Evolutionary conservation across 257 asterid species (phyloP).

Genomic region (Coffea canephora): DNA sequence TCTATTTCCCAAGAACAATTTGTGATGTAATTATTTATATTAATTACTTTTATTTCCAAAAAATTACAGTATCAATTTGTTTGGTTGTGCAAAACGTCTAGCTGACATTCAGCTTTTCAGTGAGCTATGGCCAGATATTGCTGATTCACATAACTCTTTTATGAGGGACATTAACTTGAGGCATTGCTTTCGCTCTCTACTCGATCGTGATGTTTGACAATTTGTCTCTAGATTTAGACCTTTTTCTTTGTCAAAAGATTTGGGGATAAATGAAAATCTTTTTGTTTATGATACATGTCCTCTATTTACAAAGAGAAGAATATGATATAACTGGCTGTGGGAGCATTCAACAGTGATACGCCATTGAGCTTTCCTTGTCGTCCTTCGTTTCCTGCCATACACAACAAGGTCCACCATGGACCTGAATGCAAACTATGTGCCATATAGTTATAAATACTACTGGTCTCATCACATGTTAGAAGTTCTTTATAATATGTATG

Average conservation of each 20-base stretch:
- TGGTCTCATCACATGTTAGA: not conserved
- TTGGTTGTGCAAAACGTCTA: not conserved
- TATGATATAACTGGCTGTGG: conserved; percentile 1
- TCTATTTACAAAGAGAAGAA: not conserved
- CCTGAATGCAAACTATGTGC: not conserved
- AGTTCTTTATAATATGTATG: no score
- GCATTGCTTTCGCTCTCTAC: conserved; percentile 6
- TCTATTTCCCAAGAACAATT: no score
- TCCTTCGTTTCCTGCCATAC: not conserved
- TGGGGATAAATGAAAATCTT: not conserved
- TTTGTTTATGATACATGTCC: not conserved
- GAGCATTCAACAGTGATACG: conserved; percentile 2
- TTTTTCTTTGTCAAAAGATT: conserved; percentile 4
- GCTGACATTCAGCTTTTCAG: not conserved
- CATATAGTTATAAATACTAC: not conserved
- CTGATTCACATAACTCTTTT: not conserved
- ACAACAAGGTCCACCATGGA: conserved; percentile 11
- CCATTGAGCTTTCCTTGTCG: conserved; percentile 14
- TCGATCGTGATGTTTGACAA: not conserved
- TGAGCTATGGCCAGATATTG: no score
- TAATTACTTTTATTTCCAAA: no score
- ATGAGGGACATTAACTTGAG: not conserved
- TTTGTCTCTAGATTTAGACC: not conserved
- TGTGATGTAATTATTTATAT: no score
- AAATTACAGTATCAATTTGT: not conserved